phyloP scores from a whole-genome alignment of 495 filamentous ascomycete genomes.

The Trichoderma asperelloides region DNA sequence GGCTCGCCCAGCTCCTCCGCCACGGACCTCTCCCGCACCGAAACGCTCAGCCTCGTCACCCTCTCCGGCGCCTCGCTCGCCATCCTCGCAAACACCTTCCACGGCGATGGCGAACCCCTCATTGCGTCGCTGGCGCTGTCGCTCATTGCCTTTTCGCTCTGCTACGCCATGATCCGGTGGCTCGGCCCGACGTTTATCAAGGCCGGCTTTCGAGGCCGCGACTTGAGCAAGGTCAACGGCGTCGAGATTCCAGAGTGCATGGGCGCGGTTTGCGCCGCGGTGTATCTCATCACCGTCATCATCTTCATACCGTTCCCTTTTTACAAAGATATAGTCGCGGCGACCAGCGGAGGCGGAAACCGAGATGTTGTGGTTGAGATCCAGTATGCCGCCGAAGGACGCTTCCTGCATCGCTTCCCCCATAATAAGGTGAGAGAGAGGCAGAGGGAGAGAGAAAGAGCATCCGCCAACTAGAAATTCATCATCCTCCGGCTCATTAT shows the following conservation, averaged over 20 bases:
- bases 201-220: slow-evolving; percentile 82
- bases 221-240: slow-evolving; percentile 69
- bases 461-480: too few relatives aligned
- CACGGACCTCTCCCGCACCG: slow-evolving; percentile 50
- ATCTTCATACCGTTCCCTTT: slow-evolving; percentile 94
- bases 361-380: slow-evolving; percentile 65
- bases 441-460: too few relatives aligned
- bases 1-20: slow-evolving; percentile 16
- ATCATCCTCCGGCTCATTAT: slow-evolving; percentile 11
- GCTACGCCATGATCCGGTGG: slow-evolving; percentile 84
- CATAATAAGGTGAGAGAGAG: slow-evolving; percentile 66
- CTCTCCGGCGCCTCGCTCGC: slow-evolving; percentile 61
- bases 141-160: slow-evolving; percentile 69
- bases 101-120: slow-evolving; percentile 75
- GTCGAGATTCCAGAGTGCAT: slow-evolving; percentile 85
- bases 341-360: slow-evolving; percentile 89
- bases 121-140: slow-evolving; percentile 81
- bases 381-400: slow-evolving; percentile 63
- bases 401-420: slow-evolving; percentile 82
- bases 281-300: slow-evolving; percentile 81
- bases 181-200: slow-evolving; percentile 84
- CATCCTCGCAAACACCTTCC: slow-evolving; percentile 72
- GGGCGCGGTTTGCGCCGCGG: slow-evolving; percentile 89
- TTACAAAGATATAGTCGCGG: slow-evolving; percentile 95
- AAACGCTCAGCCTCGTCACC: slow-evolving; percentile 60